phyloP scores from a whole-genome alignment of 2,329 filamentous ascomycete species.

The Metarhizium brunneum region DNA sequence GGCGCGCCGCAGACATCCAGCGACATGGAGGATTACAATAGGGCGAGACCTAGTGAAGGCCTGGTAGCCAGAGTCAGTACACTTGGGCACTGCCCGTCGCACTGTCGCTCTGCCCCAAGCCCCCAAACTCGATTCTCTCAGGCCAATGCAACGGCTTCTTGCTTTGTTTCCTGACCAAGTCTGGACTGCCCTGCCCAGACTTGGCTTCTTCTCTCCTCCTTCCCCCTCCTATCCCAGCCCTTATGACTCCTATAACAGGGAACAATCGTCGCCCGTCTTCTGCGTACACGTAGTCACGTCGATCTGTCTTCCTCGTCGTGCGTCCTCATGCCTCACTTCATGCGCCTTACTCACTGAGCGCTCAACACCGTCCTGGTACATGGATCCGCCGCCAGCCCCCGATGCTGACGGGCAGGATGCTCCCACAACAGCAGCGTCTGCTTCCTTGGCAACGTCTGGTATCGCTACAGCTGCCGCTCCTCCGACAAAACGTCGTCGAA shows the following conservation, averaged over 20 bases:
- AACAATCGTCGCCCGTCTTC: neutral
- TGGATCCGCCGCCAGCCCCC: conserved; percentile 8
- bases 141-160: neutral
- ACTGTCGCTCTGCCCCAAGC: neutral
- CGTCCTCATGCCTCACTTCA: conserved; percentile 9
- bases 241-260: neutral
- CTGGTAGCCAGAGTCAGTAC: neutral
- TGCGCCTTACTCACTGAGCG: neutral
- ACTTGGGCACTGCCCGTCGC: no score
- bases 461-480: conserved; percentile 7
- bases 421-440: conserved; percentile 1
- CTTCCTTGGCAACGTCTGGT: neutral
- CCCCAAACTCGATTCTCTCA: neutral
- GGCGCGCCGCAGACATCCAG: neutral
- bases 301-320: neutral
- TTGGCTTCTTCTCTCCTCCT: conserved; percentile 2
- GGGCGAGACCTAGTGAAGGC: neutral
- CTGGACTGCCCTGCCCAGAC: neutral
- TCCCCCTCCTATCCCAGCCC: neutral
- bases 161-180: neutral
- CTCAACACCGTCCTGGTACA: conserved; percentile 6
- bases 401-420: conserved; percentile 6
- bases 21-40: neutral
- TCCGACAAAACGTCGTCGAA: conserved; percentile 23
- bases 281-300: neutral